Conservation (phyloP, 192 early-diverging fungal species). For the Coemansia sp. region DNA sequence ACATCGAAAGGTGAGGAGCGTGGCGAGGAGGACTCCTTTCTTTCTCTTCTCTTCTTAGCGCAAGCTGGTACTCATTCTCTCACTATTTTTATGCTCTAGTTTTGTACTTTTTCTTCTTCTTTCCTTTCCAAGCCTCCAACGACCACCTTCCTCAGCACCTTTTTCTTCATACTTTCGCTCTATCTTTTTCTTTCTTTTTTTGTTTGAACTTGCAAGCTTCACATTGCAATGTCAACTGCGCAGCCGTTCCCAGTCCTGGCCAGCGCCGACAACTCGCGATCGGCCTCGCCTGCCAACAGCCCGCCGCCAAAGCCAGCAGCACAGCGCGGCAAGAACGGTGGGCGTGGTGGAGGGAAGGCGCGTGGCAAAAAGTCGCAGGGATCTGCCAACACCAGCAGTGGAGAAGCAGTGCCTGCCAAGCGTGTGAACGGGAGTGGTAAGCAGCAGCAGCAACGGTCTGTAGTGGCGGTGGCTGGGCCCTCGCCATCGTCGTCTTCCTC, state of each 20-base stretch:
- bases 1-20: neutral
- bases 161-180: neutral
- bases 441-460: neutral
- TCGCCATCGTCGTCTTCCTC: neutral
- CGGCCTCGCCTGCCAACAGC: slow-evolving; percentile 27
- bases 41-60: neutral
- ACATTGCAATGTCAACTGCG: slow-evolving; percentile 14
- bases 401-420: neutral
- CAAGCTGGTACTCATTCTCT: neutral
- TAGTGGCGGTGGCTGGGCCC: neutral
- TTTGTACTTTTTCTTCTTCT: neutral
- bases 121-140: neutral
- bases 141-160: neutral
- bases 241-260: slow-evolving; percentile 34
- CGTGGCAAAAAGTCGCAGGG: neutral
- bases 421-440: neutral
- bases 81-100: neutral
- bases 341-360: neutral
- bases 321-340: neutral
- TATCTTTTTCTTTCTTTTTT: slow-evolving; percentile 3
- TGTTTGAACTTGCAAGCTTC: neutral
- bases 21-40: neutral
- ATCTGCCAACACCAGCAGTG: neutral
- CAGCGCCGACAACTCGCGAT: slow-evolving; percentile 45
- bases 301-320: neutral